Evolutionary conservation across 1,284 basidiomycete genomes (phyloP).

Genomic region (Cryptococcus sp.): DNA sequence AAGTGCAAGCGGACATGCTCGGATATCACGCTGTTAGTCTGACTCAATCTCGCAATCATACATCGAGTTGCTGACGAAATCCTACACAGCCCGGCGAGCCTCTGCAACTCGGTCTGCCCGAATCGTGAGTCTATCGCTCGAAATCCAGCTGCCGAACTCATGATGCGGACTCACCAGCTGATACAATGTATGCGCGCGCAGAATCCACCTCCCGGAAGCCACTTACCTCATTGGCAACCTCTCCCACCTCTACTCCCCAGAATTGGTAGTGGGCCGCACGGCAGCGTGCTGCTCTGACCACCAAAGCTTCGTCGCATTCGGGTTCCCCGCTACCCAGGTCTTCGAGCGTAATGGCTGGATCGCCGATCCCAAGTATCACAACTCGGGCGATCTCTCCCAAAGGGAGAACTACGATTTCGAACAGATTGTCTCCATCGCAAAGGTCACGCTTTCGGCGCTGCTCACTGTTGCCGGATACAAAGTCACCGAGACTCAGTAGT

Average conservation of each 20-base stretch:
- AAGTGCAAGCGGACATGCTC: constrained; percentile 87
- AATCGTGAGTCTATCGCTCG: constrained; percentile 39
- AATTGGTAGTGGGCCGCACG: constrained; percentile 75
- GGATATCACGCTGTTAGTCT: constrained; percentile 63
- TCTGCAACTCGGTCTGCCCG: constrained; percentile 71
- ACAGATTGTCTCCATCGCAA: constrained; percentile 76
- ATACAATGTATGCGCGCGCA: constrained; percentile 39
- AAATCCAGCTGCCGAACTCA: neutral
- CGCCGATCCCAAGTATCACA: constrained; percentile 70
- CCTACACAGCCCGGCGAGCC: constrained; percentile 64
- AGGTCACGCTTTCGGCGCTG: constrained; percentile 63
- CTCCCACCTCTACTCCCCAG: constrained; percentile 70
- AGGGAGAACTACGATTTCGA: constrained; percentile 76
- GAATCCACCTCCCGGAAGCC: constrained; percentile 76
- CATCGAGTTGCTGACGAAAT: neutral
- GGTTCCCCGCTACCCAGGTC: constrained; percentile 74
- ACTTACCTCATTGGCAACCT: constrained; percentile 71
- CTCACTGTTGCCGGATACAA: constrained; percentile 47
- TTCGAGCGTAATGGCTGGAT: constrained; percentile 74
- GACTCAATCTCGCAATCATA: neutral
- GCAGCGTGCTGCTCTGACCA: constrained; percentile 83
- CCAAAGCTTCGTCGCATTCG: constrained; percentile 72
- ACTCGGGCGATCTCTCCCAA: constrained; percentile 70
- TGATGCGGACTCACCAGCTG: neutral
- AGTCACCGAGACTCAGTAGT: neutral